A percentile compares a stretch with the other conserved stretches of the same genome.
phyloP scores from a whole-genome alignment of 441 rosid species.

The Capsella rubella region DNA sequence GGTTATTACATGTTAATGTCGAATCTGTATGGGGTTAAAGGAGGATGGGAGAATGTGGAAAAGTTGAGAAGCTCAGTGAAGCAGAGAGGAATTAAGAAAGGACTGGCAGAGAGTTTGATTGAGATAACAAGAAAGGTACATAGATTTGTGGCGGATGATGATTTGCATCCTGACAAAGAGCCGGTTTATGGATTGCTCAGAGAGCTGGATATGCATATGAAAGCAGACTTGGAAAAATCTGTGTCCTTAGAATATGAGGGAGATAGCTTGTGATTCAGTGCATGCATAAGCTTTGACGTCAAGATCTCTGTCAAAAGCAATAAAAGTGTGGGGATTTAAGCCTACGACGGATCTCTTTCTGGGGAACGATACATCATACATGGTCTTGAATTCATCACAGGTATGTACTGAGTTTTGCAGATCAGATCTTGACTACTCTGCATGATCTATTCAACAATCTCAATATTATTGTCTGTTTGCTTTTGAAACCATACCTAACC shows the following conservation, averaged over 20 bases:
- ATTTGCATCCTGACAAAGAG: slow-evolving; percentile 48
- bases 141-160: slow-evolving; percentile 54
- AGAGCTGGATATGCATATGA: slow-evolving; percentile 50
- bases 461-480: background rate
- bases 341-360: slow-evolving; percentile 6
- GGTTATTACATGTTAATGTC: slow-evolving; percentile 62
- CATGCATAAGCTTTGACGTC: slow-evolving; percentile 26
- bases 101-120: slow-evolving; percentile 52
- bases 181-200: slow-evolving; percentile 49
- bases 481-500: background rate
- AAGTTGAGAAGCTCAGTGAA: slow-evolving; percentile 52
- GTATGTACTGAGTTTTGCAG: background rate
- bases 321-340: slow-evolving; percentile 3
- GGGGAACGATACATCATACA: background rate
- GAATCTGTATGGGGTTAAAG: slow-evolving; percentile 57
- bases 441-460: background rate
- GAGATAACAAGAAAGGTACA: slow-evolving; percentile 48
- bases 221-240: slow-evolving; percentile 32
- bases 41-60: slow-evolving; percentile 54
- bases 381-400: slow-evolving; percentile 9
- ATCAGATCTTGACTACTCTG: background rate
- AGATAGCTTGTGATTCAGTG: slow-evolving; percentile 29
- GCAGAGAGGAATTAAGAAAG: slow-evolving; percentile 53
- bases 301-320: slow-evolving; percentile 11
- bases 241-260: slow-evolving; percentile 16